Conservation (phyloP, 2,329 filamentous ascomycete species). For the Penicillium paneum region DNA sequence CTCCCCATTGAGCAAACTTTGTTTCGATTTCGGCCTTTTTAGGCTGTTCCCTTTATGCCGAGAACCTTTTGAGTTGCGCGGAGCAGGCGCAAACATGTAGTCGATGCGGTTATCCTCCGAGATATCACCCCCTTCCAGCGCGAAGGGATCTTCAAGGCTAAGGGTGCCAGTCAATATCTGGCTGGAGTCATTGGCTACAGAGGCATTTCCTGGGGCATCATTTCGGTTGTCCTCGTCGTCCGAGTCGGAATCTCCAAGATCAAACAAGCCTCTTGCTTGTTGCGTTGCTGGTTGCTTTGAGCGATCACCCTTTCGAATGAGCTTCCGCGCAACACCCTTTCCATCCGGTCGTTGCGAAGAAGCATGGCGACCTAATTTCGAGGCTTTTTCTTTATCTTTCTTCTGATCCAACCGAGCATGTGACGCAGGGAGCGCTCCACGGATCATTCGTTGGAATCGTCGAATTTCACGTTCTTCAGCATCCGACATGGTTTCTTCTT, state of each 20-base stretch:
- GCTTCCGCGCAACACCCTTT: constrained; percentile 36
- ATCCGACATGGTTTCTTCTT: constrained; percentile 20
- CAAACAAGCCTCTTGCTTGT: constrained; percentile 23
- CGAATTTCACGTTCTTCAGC: constrained; percentile 30
- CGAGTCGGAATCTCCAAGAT: constrained; percentile 33
- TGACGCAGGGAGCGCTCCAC: constrained; percentile 50
- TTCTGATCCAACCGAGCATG: constrained; percentile 45
- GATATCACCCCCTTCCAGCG: constrained; percentile 33
- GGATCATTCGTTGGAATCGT: constrained; percentile 41
- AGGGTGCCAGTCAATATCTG: constrained; percentile 17
- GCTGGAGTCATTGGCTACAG: constrained; percentile 9
- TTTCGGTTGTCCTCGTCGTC: constrained; percentile 9
- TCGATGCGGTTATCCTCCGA: constrained; percentile 44
- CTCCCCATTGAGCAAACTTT: constrained; percentile 16
- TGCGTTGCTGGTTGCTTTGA: constrained; percentile 12
- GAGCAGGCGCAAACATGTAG: constrained; percentile 37
- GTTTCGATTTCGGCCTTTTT: constrained; percentile 20
- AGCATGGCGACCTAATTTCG: constrained; percentile 22
- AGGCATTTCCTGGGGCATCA: not conserved
- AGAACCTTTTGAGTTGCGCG: constrained; percentile 20
- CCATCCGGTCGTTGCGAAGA: constrained; percentile 22
- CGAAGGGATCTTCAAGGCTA: constrained; percentile 22
- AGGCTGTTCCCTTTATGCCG: constrained; percentile 9
- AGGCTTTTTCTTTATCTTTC: constrained; percentile 22
- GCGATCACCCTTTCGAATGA: constrained; percentile 25